A percentile compares a stretch with the other conserved stretches of the same genome.
Conservation (phyloP, 1,284 basidiomycete genomes). For the Pholiota adiposa region DNA sequence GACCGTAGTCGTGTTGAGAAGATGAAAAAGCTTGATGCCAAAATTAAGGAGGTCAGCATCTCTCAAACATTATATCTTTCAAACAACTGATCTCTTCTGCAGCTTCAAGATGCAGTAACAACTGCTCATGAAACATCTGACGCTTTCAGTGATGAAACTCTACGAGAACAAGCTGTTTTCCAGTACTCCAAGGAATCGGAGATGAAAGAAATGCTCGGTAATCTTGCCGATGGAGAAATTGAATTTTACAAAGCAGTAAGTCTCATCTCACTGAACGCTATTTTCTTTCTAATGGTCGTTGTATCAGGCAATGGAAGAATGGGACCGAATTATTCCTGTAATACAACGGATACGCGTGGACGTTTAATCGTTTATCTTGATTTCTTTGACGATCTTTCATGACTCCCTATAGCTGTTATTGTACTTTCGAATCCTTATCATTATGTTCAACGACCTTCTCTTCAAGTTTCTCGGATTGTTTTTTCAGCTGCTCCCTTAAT, state of each 20-base stretch:
- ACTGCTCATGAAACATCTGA: slow-evolving; percentile 95
- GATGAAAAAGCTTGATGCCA: slow-evolving; percentile 90
- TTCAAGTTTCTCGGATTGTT: slow-evolving; percentile 17
- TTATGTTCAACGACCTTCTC: slow-evolving; percentile 23
- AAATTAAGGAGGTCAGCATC: slow-evolving; percentile 87
- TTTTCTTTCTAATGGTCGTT: slow-evolving; percentile 13
- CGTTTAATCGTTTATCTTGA: slow-evolving; percentile 50
- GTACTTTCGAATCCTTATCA: slow-evolving; percentile 20
- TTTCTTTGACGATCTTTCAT: slow-evolving; percentile 26
- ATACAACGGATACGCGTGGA: slow-evolving; percentile 89
- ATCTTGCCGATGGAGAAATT: slow-evolving; percentile 92
- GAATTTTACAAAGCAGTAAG: slow-evolving; percentile 87
- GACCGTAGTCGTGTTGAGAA: slow-evolving; percentile 91
- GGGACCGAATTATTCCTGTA: slow-evolving; percentile 88
- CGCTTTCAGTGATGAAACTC: slow-evolving; percentile 93
- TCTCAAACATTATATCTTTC: background rate
- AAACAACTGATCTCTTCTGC: slow-evolving; percentile 14
- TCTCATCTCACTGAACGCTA: background rate
- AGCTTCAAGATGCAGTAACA: slow-evolving; percentile 96
- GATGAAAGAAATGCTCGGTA: slow-evolving; percentile 92
- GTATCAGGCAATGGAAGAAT: slow-evolving; percentile 85
- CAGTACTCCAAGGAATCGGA: slow-evolving; percentile 90
- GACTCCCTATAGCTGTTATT: slow-evolving; percentile 23
- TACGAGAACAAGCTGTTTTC: slow-evolving; percentile 90
- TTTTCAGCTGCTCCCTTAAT: slow-evolving; percentile 32